Percentiles rank a stretch among this genome's conserved stretches.
Evolutionary conservation across 805 yeast genomes (phyloP).

Genomic region (Spencermartinsiella europaea): DNA sequence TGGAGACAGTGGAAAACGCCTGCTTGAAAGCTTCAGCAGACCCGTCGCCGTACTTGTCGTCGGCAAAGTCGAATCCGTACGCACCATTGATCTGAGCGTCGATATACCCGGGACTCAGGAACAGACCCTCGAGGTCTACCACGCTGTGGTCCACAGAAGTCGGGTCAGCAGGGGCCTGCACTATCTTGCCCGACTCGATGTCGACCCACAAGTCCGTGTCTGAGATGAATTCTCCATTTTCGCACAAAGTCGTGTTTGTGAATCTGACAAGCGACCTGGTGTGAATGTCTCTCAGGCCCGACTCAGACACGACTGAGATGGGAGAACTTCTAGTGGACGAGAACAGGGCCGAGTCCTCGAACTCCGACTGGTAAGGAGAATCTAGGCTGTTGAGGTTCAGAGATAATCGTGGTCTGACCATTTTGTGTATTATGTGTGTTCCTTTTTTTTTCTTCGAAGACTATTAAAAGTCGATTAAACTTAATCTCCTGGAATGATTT

Average conservation of each 20-base stretch:
- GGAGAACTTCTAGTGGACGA: slow-evolving; percentile 17
- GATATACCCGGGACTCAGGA: slow-evolving; percentile 51
- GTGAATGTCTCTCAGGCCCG: slow-evolving; percentile 11
- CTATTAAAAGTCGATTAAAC: too few relatives aligned
- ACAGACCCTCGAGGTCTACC: slow-evolving; percentile 44
- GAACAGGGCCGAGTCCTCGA: slow-evolving; percentile 13
- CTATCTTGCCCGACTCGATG: slow-evolving; percentile 39
- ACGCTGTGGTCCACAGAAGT: slow-evolving; percentile 19
- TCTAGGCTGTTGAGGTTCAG: neutral
- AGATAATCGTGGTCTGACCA: neutral
- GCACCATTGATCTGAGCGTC: slow-evolving; percentile 57
- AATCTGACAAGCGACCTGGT: slow-evolving; percentile 12
- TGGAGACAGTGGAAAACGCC: slow-evolving; percentile 17
- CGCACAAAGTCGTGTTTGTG: slow-evolving; percentile 22
- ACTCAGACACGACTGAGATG: slow-evolving; percentile 15
- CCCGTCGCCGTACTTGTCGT: slow-evolving; percentile 32
- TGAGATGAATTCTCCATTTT: slow-evolving; percentile 21
- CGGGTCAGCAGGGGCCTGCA: slow-evolving; percentile 25
- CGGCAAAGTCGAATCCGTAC: slow-evolving; percentile 50
- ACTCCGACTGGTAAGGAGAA: neutral
- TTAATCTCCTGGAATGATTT: too few relatives aligned
- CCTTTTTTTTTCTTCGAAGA: neutral
- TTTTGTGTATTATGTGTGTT: neutral
- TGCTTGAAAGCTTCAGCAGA: slow-evolving; percentile 19
- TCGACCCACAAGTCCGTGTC: slow-evolving; percentile 42